These are phyloP conservation scores for Lepidopterella palustris DNA, from an alignment of 495 filamentous ascomycete species.

Conservation along the genomic window DNA sequence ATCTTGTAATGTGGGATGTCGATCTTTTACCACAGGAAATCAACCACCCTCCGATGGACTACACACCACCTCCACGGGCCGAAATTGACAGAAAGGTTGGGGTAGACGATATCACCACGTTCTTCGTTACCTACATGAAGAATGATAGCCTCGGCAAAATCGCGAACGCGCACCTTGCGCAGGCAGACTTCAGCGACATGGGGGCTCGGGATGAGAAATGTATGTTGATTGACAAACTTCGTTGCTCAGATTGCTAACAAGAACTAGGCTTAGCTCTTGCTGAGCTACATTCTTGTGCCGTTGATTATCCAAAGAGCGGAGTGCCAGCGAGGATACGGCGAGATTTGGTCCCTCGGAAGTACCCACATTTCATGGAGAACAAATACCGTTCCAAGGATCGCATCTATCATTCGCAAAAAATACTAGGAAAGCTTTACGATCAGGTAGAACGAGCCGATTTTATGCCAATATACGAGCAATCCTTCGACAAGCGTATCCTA, in stretches of 20 bases:
- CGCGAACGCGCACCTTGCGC: slow-evolving; percentile 76
- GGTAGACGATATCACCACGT: slow-evolving; percentile 63
- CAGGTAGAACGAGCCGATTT: slow-evolving; percentile 62
- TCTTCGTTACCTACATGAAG: slow-evolving; percentile 93
- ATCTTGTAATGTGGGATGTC: slow-evolving; percentile 85
- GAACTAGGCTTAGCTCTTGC: slow-evolving; percentile 58
- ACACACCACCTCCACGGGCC: slow-evolving; percentile 47
- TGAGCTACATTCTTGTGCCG: slow-evolving; percentile 76
- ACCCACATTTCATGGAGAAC: slow-evolving; percentile 93
- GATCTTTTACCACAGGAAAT: slow-evolving; percentile 63
- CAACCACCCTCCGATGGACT: slow-evolving; percentile 71
- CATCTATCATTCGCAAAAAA: slow-evolving; percentile 60
- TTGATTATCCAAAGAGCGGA: slow-evolving; percentile 92
- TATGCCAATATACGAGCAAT: slow-evolving; percentile 55
- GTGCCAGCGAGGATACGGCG: slow-evolving; percentile 60
- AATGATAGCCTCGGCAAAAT: slow-evolving; percentile 75
- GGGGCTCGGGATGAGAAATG: slow-evolving; percentile 68
- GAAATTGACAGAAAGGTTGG: slow-evolving; percentile 52
- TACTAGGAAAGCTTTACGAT: slow-evolving; percentile 83
- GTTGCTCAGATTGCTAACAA: neutral
- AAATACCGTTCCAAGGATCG: slow-evolving; percentile 42
- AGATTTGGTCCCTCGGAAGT: slow-evolving; percentile 51
- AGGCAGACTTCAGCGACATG: slow-evolving; percentile 54
- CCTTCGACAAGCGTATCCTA: slow-evolving; percentile 76
- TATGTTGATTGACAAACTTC: slow-evolving; percentile 22